Conservation (phyloP, 352 stramenopile genomes). For the Globisporangium perplexum region DNA sequence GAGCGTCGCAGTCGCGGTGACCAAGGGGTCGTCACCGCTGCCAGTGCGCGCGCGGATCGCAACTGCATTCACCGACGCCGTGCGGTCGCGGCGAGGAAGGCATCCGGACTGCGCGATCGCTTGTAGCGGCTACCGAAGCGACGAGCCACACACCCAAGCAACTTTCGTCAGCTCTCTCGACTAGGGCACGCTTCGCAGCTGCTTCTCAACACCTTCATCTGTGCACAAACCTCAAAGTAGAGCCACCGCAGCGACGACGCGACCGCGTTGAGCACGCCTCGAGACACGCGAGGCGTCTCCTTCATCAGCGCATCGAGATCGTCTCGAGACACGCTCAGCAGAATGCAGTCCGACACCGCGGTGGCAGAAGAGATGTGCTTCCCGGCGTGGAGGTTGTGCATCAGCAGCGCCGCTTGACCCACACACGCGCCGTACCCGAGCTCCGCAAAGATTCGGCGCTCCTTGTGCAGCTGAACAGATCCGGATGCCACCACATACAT, state of each 20-base stretch:
- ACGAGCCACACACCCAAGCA: too few relatives aligned
- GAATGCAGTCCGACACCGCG: constrained; percentile 53
- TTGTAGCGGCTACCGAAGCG: constrained; percentile 37
- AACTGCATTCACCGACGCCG: constrained; percentile 24
- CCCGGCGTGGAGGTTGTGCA: constrained; percentile 55
- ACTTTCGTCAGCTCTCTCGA: not conserved
- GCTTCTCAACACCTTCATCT: not conserved
- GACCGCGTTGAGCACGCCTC: constrained; percentile 76
- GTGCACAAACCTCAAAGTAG: constrained; percentile 61
- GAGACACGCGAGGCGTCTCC: constrained; percentile 57
- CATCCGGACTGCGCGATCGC: constrained; percentile 61
- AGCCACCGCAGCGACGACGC: constrained; percentile 66
- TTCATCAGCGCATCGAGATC: constrained; percentile 71
- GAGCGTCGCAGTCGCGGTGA: constrained; percentile 50
- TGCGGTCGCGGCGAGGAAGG: constrained; percentile 48
- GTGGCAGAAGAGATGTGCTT: constrained; percentile 71
- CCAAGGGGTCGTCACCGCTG: constrained; percentile 33
- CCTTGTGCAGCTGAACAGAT: constrained; percentile 74
- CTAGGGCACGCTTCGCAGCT: not conserved
- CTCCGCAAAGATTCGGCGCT: constrained; percentile 55
- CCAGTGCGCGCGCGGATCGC: constrained; percentile 13
- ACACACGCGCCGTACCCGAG: constrained; percentile 69
- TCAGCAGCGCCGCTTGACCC: constrained; percentile 65
- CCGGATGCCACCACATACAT: constrained; percentile 78
- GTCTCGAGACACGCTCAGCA: constrained; percentile 68